Conservation (phyloP, 352 stramenopile genomes). For the Globisporangium sylvaticum region DNA sequence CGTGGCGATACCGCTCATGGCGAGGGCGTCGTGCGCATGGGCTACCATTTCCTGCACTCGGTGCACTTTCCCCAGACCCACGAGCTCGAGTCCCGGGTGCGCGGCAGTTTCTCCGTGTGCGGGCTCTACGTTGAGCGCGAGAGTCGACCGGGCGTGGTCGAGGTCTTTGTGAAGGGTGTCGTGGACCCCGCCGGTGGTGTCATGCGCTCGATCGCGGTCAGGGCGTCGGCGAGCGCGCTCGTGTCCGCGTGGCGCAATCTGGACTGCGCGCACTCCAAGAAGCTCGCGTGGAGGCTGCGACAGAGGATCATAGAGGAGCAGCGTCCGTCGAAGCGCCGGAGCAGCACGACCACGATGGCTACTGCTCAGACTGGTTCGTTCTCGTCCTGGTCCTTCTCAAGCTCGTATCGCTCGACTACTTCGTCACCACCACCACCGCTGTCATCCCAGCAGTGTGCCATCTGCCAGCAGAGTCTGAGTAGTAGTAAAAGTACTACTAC, state of each 20-base stretch:
- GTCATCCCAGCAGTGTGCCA: not conserved
- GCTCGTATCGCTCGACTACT: not conserved
- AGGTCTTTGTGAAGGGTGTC: not conserved
- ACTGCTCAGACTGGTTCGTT: not conserved
- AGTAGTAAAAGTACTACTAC: not conserved
- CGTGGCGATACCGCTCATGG: not conserved
- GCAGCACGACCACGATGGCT: not conserved
- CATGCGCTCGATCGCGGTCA: constrained; percentile 34
- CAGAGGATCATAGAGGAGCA: not conserved
- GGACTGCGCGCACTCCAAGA: not conserved
- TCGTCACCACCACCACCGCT: not conserved
- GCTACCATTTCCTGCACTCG: not conserved
- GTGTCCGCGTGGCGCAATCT: constrained; percentile 1
- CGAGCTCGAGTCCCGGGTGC: not conserved
- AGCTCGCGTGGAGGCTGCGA: not conserved
- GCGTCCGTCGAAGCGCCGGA: not conserved
- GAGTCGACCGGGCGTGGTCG: not conserved
- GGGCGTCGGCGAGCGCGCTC: constrained; percentile 21
- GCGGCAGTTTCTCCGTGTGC: not conserved
- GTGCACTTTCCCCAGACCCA: not conserved
- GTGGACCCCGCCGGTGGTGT: constrained; percentile 21
- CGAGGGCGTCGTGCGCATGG: not conserved
- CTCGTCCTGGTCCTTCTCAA: not conserved
- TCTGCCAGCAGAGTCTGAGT: not conserved
- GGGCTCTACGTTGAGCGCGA: constrained; percentile 6